Conservation (phyloP, 768 basidiomycete genomes). For the Asterophora lycoperdoides region DNA sequence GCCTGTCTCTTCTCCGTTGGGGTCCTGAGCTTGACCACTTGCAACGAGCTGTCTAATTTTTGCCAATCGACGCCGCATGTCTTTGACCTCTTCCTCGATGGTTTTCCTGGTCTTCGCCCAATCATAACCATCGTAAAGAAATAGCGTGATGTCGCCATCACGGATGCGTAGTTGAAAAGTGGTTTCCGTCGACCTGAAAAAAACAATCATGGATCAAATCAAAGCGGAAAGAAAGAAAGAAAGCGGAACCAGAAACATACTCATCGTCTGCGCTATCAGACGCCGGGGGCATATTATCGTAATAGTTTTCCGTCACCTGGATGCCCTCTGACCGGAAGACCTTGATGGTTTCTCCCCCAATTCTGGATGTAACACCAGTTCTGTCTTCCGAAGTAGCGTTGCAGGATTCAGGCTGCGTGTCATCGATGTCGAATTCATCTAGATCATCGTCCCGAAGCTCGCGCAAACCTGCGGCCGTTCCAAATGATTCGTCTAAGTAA, state of each 20-base stretch:
- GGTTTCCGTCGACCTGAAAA: constrained; percentile 40
- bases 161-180: constrained; percentile 51
- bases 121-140: constrained; percentile 93
- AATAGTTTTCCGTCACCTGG: constrained; percentile 70
- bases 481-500: constrained; percentile 82
- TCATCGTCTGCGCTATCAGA: constrained; percentile 37
- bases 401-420: constrained; percentile 20
- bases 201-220: constrained; percentile 6
- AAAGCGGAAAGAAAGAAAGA: not conserved
- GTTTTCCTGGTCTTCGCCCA: constrained; percentile 82
- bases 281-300: constrained; percentile 60
- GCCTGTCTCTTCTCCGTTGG: constrained; percentile 66
- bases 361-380: constrained; percentile 48
- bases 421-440: constrained; percentile 55
- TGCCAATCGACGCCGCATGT: constrained; percentile 79
- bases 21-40: constrained; percentile 81
- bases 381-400: constrained; percentile 23
- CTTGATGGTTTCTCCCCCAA: constrained; percentile 84
- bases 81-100: constrained; percentile 85
- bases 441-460: constrained; percentile 70
- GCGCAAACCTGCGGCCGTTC: constrained; percentile 69
- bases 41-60: constrained; percentile 92
- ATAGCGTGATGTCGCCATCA: constrained; percentile 59
- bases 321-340: constrained; percentile 64
- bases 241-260: constrained; percentile 33